Evolutionary conservation across 306 rosid genomes (phyloP), one percentile per base, ranked within the genome.

Genomic region (Senna tora): DNA sequence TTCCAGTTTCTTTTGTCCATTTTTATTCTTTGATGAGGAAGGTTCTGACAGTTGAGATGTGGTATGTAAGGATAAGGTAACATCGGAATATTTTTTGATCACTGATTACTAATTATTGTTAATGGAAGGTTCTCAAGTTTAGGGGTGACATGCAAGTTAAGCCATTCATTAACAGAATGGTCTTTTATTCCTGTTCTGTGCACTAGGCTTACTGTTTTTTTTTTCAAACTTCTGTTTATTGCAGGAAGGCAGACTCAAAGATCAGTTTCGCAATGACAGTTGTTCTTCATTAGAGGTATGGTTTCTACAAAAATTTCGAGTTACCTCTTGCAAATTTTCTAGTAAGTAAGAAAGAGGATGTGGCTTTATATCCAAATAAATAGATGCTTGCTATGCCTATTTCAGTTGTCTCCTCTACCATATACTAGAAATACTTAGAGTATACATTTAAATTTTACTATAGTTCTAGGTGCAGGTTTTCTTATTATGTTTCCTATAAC

Each of bases 161-260:
- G 73, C 56, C 54, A 54, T 63, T 17, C 33, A 55, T 68, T 61
- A 52, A 13, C 1, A 1, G 20, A 36, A 56, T 56, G 9, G 46
- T 65, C 13, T 66, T 53, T 71, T 74, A 51, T 68, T 43, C 42
- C 47, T 30, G 8, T 75, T 65, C 19, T 16, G 12, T 54, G 36
- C 38, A 22, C 38, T 65, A 28, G 5, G 13, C 36, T 65, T 36
- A 47, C 43, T 73, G 62, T 38, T 64, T 65, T 67, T 33, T 50
- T 43, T 45, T 5, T 36, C 38, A 53, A 43, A 17, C 68, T 74
- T 16, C 50, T 53, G 39, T 80, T 55, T 69, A 60, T 52, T 87
- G 79, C 85, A 94, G 96, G 96, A 89, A 70, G 75, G 72, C 34
- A 80, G 84, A 84, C 69, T 81, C 60, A 86, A 81, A 69, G 95